phyloP scores from a whole-genome alignment of 1,284 basidiomycete genomes.

The Limonomyces culmigenus region DNA sequence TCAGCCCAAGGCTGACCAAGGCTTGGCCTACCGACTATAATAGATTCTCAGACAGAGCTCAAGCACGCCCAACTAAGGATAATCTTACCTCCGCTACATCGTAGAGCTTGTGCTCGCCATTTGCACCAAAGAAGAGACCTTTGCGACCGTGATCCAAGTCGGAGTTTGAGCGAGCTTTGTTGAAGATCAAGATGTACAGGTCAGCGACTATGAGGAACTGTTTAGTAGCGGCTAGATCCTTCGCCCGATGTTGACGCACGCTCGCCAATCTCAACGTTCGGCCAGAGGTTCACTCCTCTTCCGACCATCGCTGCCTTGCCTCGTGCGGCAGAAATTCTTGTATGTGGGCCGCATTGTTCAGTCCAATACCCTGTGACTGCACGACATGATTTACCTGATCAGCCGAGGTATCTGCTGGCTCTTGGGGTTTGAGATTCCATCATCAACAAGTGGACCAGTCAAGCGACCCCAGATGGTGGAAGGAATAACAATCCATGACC shows the following conservation, averaged over 20 bases:
- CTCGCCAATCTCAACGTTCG: constrained; percentile 16
- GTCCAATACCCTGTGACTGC: no score
- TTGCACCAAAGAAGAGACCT: constrained; percentile 30
- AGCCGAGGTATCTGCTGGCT: constrained; percentile 21
- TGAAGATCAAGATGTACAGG: constrained; percentile 9
- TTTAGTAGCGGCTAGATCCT: neutral
- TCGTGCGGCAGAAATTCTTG: no score
- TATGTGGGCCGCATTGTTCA: no score
- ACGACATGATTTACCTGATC: constrained; percentile 12
- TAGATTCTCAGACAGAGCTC: constrained; percentile 5
- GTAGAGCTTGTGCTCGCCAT: constrained; percentile 23
- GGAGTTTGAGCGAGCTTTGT: constrained; percentile 7
- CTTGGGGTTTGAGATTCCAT: constrained; percentile 18
- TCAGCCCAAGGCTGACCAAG: constrained; percentile 14
- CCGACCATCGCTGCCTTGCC: constrained; percentile 18
- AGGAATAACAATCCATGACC: constrained; percentile 21
- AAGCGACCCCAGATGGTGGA: constrained; percentile 23
- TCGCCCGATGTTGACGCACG: no score
- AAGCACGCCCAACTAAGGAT: neutral
- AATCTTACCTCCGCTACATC: constrained; percentile 11
- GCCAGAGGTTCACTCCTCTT: constrained; percentile 14
- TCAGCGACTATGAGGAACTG: constrained; percentile 6
- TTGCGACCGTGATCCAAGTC: constrained; percentile 19
- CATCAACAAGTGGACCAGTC: constrained; percentile 16
- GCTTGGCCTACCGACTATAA: constrained; percentile 20